phyloP scores from a whole-genome alignment of 441 rosid species.

The Populus hybrid region DNA sequence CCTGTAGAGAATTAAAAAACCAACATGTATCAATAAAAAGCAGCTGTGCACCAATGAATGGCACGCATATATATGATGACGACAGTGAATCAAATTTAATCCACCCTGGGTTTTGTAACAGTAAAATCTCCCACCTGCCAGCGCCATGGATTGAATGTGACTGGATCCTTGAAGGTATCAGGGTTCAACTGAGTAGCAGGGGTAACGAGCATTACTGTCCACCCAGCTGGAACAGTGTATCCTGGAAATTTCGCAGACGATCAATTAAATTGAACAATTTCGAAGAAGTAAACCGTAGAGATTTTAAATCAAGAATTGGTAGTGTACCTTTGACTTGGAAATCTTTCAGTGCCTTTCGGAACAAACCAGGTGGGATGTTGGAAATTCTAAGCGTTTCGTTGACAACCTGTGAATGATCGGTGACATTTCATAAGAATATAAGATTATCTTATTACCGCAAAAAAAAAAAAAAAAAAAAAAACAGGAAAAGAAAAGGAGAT shows the following conservation, averaged over 20 bases:
- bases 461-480: too few species aligned
- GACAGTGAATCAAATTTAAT: not conserved
- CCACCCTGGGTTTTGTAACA: not conserved
- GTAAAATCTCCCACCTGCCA: conserved; percentile 24
- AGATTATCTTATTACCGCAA: not conserved
- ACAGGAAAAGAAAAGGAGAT: not conserved
- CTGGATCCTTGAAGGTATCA: conserved; percentile 25
- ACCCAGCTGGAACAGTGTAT: conserved; percentile 32
- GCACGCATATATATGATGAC: not conserved
- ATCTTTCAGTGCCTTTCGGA: conserved; percentile 24
- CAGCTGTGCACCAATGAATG: not conserved
- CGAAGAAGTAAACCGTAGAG: not conserved
- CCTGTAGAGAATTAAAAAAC: not conserved
- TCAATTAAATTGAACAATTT: not conserved
- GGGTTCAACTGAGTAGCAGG: conserved; percentile 31
- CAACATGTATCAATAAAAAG: not conserved
- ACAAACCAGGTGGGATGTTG: conserved; percentile 20
- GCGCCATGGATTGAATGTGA: conserved; percentile 32
- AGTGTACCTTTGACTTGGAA: conserved; percentile 22
- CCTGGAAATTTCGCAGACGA: conserved; percentile 11
- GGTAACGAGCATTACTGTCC: conserved; percentile 21
- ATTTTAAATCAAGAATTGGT: not conserved
- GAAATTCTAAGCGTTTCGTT: conserved; percentile 31
- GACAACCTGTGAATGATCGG: conserved; percentile 17
- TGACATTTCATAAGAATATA: not conserved